These are phyloP conservation scores for Syzygium aqueum DNA, from an alignment of 345 rosid species.

Conservation along the genomic window DNA sequence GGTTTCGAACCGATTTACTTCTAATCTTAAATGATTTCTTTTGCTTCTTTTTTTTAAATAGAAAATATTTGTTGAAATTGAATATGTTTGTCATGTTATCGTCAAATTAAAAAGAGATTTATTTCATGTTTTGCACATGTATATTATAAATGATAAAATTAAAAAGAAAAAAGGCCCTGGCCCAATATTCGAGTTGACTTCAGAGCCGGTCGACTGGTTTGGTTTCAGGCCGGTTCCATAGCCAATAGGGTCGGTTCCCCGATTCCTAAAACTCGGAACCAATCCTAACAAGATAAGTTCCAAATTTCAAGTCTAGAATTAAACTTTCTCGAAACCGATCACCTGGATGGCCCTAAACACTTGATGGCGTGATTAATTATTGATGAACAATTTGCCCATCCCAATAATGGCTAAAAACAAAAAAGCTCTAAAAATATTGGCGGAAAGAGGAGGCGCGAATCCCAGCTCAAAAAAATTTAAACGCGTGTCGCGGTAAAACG, in stretches of 20 bases:
- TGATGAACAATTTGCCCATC: neutral
- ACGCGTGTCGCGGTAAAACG: neutral
- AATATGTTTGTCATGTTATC: neutral
- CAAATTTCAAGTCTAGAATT: neutral
- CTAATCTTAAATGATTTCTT: neutral
- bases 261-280: neutral
- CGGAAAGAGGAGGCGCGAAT: neutral
- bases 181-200: neutral
- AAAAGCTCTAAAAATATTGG: neutral
- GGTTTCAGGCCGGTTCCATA: neutral
- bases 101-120: neutral
- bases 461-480: neutral
- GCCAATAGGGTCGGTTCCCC: neutral
- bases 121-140: neutral
- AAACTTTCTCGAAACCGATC: neutral
- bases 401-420: neutral
- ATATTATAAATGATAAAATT: neutral
- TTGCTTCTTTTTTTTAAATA: neutral
- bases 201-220: fast-evolving
- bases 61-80: neutral
- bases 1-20: fast-evolving
- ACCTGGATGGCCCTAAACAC: neutral
- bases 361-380: neutral
- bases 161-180: too few species aligned
- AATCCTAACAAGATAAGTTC: neutral